These are phyloP conservation scores for Venturia aucupariae DNA, from an alignment of 2,329 filamentous ascomycete genomes.

Conservation along the genomic window DNA sequence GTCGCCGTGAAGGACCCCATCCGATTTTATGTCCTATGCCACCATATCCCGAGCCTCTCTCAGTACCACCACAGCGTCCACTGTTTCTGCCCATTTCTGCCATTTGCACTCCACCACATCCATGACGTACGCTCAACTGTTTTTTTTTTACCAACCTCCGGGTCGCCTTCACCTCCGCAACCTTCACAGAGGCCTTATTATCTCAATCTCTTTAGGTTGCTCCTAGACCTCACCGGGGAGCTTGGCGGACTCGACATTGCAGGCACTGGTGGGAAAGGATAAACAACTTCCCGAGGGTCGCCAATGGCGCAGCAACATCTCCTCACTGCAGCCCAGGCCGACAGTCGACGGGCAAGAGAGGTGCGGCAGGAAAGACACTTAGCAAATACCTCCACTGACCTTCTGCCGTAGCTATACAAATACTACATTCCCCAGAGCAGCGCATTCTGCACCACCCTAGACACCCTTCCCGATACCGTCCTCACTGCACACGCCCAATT, in stretches of 20 bases:
- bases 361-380: background rate
- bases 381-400: too few relatives aligned
- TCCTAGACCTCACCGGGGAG: too few relatives aligned
- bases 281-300: background rate
- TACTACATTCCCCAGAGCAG: conserved; percentile 19
- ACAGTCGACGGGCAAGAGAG: background rate
- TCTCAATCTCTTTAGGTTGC: too few relatives aligned
- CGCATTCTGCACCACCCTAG: conserved; percentile 5
- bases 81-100: background rate
- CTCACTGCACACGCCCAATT: conserved; percentile 29
- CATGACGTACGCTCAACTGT: too few relatives aligned
- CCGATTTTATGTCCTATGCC: background rate
- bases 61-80: background rate
- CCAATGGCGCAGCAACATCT: background rate
- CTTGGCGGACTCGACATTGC: too few relatives aligned
- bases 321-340: background rate
- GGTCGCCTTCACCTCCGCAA: conserved; percentile 1
- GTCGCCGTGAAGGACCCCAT: too few relatives aligned
- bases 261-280: background rate
- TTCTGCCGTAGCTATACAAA: conserved; percentile 20
- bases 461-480: conserved; percentile 23
- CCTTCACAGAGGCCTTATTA: background rate
- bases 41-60: background rate
- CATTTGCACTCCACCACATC: background rate
- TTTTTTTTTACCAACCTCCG: too few relatives aligned